Evolutionary conservation across 805 yeast genomes (phyloP).

Genomic region (Torulaspora quercuum): DNA sequence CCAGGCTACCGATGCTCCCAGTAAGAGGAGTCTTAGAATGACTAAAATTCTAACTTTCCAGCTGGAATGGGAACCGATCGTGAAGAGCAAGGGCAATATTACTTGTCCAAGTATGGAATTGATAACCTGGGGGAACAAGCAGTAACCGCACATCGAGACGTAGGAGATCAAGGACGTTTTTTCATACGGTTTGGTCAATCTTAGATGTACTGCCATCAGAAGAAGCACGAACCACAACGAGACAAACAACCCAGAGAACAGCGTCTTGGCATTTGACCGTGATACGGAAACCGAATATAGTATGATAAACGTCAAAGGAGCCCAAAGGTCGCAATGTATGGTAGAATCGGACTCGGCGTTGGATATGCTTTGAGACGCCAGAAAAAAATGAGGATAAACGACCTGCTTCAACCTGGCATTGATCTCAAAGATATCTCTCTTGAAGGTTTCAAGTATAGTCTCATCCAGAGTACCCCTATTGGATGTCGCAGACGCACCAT

Average conservation of each 20-base stretch:
- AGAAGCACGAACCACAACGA: slow-evolving; percentile 31
- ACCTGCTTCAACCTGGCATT: slow-evolving; percentile 34
- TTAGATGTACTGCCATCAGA: slow-evolving; percentile 33
- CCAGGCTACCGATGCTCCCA: slow-evolving; percentile 27
- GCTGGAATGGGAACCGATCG: slow-evolving; percentile 8
- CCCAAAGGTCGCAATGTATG: slow-evolving; percentile 36
- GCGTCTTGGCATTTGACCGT: slow-evolving; percentile 25
- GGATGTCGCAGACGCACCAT: slow-evolving; percentile 7
- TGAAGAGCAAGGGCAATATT: slow-evolving; percentile 29
- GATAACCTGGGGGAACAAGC: slow-evolving; percentile 35
- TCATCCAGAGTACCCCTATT: slow-evolving; percentile 37
- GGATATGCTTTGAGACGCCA: slow-evolving; percentile 1
- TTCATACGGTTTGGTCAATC: slow-evolving; percentile 27
- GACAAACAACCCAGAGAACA: slow-evolving; percentile 35
- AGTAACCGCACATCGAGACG: slow-evolving; percentile 35
- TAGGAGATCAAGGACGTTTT: slow-evolving; percentile 31
- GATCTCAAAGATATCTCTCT: slow-evolving; percentile 33
- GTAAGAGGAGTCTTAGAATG: slow-evolving; percentile 18
- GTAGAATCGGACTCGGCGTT: slow-evolving; percentile 13
- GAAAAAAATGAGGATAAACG: slow-evolving; percentile 33
- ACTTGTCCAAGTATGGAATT: slow-evolving; percentile 27
- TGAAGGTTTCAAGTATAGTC: slow-evolving; percentile 27
- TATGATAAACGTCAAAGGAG: slow-evolving; percentile 34
- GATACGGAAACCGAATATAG: slow-evolving; percentile 34
- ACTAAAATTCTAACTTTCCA: slow-evolving; percentile 22